phyloP scores from a whole-genome alignment of 31 red algal species.

The Porphyra umbilicalis region DNA sequence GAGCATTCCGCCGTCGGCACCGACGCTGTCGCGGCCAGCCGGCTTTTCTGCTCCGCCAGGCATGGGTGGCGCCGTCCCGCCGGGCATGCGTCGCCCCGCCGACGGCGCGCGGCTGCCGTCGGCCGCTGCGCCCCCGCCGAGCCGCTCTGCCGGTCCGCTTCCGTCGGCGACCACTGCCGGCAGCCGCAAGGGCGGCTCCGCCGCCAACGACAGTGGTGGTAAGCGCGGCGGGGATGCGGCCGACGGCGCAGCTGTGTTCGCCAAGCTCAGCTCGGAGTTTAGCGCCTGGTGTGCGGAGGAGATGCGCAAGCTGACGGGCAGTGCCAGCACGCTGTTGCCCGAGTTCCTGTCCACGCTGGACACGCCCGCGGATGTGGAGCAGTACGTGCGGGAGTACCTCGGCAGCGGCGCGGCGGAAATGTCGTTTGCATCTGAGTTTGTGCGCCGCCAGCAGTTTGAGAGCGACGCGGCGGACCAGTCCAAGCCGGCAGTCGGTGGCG shows the following conservation, averaged over 20 bases:
- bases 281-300: background rate
- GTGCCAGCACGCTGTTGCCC: background rate
- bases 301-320: slow-evolving; percentile 7
- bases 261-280: background rate
- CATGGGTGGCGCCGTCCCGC: background rate
- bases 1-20: background rate
- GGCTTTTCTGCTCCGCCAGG: background rate
- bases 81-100: background rate
- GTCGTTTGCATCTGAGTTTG: slow-evolving; percentile 3
- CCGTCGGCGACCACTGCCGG: background rate
- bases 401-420: background rate
- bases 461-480: background rate
- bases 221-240: background rate
- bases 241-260: background rate
- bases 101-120: background rate
- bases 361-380: slow-evolving; percentile 1
- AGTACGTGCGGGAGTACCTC: slow-evolving; percentile 4
- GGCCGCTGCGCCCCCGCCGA: background rate
- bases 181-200: background rate
- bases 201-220: background rate
- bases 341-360: slow-evolving; percentile 5
- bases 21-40: background rate
- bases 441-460: slow-evolving; percentile 4
- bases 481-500: background rate
- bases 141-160: background rate